Evolutionary conservation across 257 asterid species (phyloP).

Genomic region (Oldenlandia corymbosa): DNA sequence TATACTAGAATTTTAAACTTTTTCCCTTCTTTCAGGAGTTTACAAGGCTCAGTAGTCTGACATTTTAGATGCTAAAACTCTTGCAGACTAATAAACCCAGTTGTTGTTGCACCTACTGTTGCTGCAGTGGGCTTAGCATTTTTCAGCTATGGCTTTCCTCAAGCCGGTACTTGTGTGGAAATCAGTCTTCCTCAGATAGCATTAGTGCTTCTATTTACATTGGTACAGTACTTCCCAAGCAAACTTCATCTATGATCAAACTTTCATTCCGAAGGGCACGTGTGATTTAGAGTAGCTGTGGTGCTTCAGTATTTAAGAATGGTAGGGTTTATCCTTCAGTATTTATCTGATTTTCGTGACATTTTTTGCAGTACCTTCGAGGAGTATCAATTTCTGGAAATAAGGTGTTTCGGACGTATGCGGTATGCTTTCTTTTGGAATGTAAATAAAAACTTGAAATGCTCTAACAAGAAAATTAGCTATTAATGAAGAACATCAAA

Average conservation of each 20-base stretch:
- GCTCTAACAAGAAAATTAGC: no score
- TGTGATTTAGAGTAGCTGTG: background rate
- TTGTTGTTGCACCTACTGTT: constrained; percentile 92
- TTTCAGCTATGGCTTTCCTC: constrained; percentile 96
- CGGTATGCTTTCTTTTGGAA: constrained; percentile 41
- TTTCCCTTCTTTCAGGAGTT: background rate
- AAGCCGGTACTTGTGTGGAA: constrained; percentile 94
- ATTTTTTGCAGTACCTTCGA: constrained; percentile 66
- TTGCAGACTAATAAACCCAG: constrained; percentile 87
- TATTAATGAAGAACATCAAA: background rate
- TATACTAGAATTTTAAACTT: background rate
- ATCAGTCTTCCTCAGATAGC: constrained; percentile 82
- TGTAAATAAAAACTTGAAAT: constrained; percentile 4
- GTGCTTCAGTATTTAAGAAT: background rate
- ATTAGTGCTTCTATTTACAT: constrained; percentile 76
- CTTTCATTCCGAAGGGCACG: background rate
- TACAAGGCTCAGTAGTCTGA: constrained; percentile 9
- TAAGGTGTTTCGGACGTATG: constrained; percentile 70
- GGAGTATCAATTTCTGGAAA: constrained; percentile 74
- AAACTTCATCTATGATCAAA: background rate
- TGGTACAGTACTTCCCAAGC: constrained; percentile 52
- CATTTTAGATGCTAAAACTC: background rate
- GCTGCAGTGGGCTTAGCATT: constrained; percentile 91
- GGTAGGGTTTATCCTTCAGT: no score
- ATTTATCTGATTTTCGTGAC: background rate